Evolutionary conservation across 169 alveolate species (phyloP).

Genomic region (Plasmodium coatneyi): DNA sequence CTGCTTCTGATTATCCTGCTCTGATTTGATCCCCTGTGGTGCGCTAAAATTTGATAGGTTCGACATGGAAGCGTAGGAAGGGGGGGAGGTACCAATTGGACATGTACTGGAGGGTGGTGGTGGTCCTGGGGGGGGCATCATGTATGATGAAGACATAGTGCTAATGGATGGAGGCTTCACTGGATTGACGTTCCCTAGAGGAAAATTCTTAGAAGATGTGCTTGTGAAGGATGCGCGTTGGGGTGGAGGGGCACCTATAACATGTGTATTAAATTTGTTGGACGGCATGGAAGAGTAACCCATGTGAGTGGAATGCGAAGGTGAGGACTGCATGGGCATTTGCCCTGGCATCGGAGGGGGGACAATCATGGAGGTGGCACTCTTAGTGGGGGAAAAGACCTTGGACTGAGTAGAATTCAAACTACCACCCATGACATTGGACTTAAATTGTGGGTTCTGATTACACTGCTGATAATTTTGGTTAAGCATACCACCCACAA

Average conservation of each 20-base stretch:
- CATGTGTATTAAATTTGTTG: conserved; percentile 2
- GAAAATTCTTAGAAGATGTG: neutral
- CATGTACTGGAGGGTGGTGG: neutral
- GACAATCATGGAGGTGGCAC: conserved; percentile 1
- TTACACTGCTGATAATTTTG: neutral
- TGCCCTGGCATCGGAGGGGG: conserved; percentile 20
- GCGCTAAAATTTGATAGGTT: neutral
- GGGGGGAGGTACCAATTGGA: conserved; percentile 11
- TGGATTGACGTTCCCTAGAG: neutral
- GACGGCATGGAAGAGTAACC: neutral
- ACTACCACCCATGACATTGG: neutral
- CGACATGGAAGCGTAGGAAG: conserved; percentile 9
- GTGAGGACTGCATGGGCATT: neutral
- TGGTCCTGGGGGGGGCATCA: neutral
- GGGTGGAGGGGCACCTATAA: neutral
- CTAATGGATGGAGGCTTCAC: neutral
- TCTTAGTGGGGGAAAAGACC: neutral
- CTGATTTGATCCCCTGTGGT: neutral
- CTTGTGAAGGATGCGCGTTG: conserved; percentile 12
- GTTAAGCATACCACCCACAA: neutral
- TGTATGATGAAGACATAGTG: neutral
- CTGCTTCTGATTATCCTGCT: conserved; percentile 1
- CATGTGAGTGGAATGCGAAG: neutral
- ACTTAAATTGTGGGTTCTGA: neutral
- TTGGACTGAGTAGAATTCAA: neutral